A percentile compares a stretch with the other conserved stretches of the same genome.
These are phyloP conservation scores for Paramecium caudatum DNA, from an alignment of 73 alveolate genomes.

Conservation along the genomic window DNA sequence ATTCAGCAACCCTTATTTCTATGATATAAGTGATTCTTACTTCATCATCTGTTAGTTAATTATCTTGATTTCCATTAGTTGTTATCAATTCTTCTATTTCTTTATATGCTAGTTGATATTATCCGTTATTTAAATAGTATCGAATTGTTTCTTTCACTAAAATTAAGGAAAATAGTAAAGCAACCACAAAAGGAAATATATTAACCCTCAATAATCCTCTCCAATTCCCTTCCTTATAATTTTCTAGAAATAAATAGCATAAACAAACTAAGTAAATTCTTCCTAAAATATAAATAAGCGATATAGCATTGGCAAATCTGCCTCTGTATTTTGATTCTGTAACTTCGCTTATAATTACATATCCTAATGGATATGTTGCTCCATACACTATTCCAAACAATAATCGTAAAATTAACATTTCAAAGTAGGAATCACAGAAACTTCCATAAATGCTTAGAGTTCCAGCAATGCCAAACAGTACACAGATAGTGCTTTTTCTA, in stretches of 20 bases:
- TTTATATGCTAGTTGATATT: neutral
- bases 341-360: slow-evolving; percentile 49
- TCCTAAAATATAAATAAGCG: slow-evolving; percentile 7
- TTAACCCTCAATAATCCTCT: slow-evolving; percentile 47
- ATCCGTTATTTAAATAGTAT: slow-evolving; percentile 20
- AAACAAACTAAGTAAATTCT: slow-evolving; percentile 26
- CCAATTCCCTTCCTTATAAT: slow-evolving; percentile 59
- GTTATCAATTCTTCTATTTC: neutral
- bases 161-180: slow-evolving; percentile 8
- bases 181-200: neutral
- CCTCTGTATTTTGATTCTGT: slow-evolving; percentile 40
- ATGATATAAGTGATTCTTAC: neutral
- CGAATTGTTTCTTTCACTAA: slow-evolving; percentile 40
- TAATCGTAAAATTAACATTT: slow-evolving; percentile 26
- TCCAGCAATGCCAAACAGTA: neutral
- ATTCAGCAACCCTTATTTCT: slow-evolving; percentile 48
- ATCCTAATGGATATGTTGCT: slow-evolving; percentile 45
- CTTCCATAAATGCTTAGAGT: neutral
- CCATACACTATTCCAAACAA: slow-evolving; percentile 52
- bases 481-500: neutral
- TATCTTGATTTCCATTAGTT: neutral
- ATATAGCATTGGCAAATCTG: slow-evolving; percentile 20
- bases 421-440: too few species aligned
- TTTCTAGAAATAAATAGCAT: slow-evolving; percentile 43
- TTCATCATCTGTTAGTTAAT: neutral